phyloP scores from a whole-genome alignment of 768 basidiomycete genomes.

The Suillus fuscotomentosus region DNA sequence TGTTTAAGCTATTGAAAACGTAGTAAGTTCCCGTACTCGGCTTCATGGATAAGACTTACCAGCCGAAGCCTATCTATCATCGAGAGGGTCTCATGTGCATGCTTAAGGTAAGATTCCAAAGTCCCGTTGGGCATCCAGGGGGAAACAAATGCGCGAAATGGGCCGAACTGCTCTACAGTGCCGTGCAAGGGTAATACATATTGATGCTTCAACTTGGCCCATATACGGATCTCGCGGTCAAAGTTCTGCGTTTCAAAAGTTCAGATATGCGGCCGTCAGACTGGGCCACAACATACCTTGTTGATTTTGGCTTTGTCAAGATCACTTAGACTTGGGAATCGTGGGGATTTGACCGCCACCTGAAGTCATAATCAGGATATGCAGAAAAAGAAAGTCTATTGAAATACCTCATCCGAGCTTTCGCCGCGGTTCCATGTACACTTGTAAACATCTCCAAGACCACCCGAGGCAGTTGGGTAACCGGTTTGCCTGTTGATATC shows the following conservation, averaged over 20 bases:
- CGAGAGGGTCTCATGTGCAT: too few relatives aligned
- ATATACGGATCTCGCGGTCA: constrained; percentile 36
- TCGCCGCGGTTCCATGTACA: constrained; percentile 12
- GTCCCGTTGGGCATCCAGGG: too few relatives aligned
- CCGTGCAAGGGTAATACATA: constrained; percentile 38
- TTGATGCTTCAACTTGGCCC: constrained; percentile 38
- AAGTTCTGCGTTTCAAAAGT: constrained; percentile 15
- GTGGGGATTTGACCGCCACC: constrained; percentile 1
- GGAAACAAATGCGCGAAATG: too few relatives aligned
- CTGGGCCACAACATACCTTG: neutral
- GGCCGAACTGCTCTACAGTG: constrained; percentile 35
- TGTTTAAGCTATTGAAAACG: too few relatives aligned
- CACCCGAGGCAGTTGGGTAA: neutral
- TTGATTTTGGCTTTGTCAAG: neutral
- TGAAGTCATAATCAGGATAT: neutral
- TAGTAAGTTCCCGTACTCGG: too few relatives aligned
- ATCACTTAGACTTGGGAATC: neutral
- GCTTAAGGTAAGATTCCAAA: too few relatives aligned
- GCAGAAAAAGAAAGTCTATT: neutral
- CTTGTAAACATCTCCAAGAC: constrained; percentile 37
- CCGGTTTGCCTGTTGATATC: neutral
- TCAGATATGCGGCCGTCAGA: neutral
- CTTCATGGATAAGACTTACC: too few relatives aligned
- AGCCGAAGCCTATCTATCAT: too few relatives aligned
- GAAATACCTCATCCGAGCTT: neutral